These are phyloP conservation scores for Exophiala dermatitidis DNA, from an alignment of 2,329 filamentous ascomycete species.

Conservation along the genomic window DNA sequence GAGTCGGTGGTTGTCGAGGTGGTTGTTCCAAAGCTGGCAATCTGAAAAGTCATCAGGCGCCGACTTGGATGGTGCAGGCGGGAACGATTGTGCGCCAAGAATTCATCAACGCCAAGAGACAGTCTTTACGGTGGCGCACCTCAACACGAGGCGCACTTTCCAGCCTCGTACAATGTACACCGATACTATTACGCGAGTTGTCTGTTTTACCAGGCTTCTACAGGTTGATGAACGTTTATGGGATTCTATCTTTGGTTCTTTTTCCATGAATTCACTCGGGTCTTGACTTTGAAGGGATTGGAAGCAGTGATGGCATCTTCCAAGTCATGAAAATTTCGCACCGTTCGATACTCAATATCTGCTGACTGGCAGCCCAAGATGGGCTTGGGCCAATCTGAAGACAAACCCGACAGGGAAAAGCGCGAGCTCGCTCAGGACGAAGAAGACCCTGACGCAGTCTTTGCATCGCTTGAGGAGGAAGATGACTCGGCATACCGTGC, in stretches of 20 bases:
- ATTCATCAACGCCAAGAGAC: background rate
- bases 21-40: constrained; percentile 15
- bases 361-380: background rate
- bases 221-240: too few relatives aligned
- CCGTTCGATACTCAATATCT: background rate
- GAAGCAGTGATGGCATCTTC: background rate
- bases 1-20: constrained; percentile 11
- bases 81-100: constrained; percentile 8
- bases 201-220: too few relatives aligned
- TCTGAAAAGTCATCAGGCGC: constrained; percentile 9
- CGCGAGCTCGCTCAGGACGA: constrained; percentile 11
- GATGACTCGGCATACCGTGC: constrained; percentile 51
- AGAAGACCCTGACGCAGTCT: constrained; percentile 54
- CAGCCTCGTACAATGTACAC: too few relatives aligned
- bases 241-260: too few relatives aligned
- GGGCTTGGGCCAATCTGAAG: background rate
- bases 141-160: background rate
- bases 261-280: background rate
- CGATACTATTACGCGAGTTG: too few relatives aligned
- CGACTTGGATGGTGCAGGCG: background rate
- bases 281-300: background rate
- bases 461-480: constrained; percentile 49
- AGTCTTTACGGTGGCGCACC: background rate
- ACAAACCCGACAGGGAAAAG: background rate
- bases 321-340: background rate